Percentiles rank a stretch among this genome's conserved stretches.
phyloP scores from a whole-genome alignment of 1,139 yeast species.

The Candida mesenterica region DNA sequence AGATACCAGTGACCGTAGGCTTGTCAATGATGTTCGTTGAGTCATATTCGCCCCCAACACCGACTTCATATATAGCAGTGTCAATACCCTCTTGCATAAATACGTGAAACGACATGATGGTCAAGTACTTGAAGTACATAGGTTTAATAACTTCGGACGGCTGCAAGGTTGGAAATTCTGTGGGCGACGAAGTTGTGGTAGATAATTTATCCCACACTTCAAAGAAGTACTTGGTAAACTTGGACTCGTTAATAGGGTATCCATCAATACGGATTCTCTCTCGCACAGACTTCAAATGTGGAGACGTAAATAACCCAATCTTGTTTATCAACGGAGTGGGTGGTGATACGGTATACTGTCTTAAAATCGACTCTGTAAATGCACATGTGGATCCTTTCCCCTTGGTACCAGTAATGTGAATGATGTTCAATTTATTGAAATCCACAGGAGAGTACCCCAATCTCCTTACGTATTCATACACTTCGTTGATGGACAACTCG shows the following conservation, averaged over 20 bases:
- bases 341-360: conserved; percentile 44
- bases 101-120: conserved; percentile 86
- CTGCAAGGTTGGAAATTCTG: conserved; percentile 70
- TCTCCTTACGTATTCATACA: conserved; percentile 86
- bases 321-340: conserved; percentile 39
- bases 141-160: conserved; percentile 69
- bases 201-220: conserved; percentile 88
- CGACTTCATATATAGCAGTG: conserved; percentile 94
- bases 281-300: conserved; percentile 89
- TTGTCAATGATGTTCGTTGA: conserved; percentile 81
- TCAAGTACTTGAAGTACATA: conserved; percentile 88
- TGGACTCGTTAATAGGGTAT: conserved; percentile 72
- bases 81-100: conserved; percentile 85
- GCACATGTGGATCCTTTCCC: conserved; percentile 99
- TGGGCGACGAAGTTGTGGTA: conserved; percentile 52
- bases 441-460: conserved; percentile 75
- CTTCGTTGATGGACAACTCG: conserved; percentile 76
- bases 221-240: conserved; percentile 85
- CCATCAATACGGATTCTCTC: conserved; percentile 92
- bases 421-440: conserved; percentile 69
- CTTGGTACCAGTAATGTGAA: conserved; percentile 96
- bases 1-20: conserved; percentile 85
- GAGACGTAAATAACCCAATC: conserved; percentile 91
- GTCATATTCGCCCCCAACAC: conserved; percentile 97
- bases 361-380: conserved; percentile 77